Percentiles rank a stretch among this genome's conserved stretches.
phyloP scores from a whole-genome alignment of 2,329 filamentous ascomycete genomes.

The Fusarium verticillioides region DNA sequence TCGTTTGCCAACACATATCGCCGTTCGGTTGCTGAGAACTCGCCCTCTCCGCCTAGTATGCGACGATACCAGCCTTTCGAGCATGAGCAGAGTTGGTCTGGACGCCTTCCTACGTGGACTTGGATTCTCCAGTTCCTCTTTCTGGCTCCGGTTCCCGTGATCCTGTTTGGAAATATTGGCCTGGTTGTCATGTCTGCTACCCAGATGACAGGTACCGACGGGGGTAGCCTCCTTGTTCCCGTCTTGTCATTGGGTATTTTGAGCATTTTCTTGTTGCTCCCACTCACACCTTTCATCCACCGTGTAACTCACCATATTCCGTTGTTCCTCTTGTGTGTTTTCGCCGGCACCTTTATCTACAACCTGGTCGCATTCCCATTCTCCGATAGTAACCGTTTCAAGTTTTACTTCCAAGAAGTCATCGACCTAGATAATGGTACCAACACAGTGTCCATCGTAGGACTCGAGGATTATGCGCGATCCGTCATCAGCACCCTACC shows the following conservation, averaged over 20 bases:
- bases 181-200: conserved; percentile 78
- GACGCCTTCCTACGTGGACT: conserved; percentile 79
- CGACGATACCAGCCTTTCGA: conserved; percentile 61
- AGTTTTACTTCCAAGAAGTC: conserved; percentile 86
- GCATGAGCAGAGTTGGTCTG: conserved; percentile 88
- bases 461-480: conserved; percentile 73
- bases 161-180: conserved; percentile 80
- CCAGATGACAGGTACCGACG: conserved; percentile 86
- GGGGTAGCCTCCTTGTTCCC: conserved; percentile 75
- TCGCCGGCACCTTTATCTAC: conserved; percentile 81
- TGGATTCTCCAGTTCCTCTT: conserved; percentile 91
- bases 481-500: conserved; percentile 76
- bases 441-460: conserved; percentile 76
- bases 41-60: conserved; percentile 36
- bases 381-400: conserved; percentile 80
- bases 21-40: conserved; percentile 55
- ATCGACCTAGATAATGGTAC: conserved; percentile 79
- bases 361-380: conserved; percentile 92
- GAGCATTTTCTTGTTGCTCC: conserved; percentile 77
- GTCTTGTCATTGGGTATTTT: conserved; percentile 77
- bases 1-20: conserved; percentile 68
- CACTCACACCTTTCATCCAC: conserved; percentile 85
- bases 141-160: conserved; percentile 79
- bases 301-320: conserved; percentile 87
- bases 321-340: conserved; percentile 77